phyloP scores from a whole-genome alignment of 768 basidiomycete genomes.

The Hortiboletus campestris region DNA sequence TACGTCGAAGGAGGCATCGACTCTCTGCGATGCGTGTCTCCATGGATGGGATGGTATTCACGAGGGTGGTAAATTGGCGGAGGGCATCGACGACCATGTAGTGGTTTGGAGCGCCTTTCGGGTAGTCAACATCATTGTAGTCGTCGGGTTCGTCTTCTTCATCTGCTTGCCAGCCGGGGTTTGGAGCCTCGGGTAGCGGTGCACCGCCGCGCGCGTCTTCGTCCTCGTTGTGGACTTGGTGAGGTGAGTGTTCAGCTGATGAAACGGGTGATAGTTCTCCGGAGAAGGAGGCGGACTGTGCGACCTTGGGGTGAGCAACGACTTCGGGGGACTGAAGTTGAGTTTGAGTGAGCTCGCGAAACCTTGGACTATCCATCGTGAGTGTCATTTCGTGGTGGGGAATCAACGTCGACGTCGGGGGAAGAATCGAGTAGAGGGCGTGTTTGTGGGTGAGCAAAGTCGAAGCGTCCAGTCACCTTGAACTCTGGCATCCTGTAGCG shows the following conservation, averaged over 20 bases:
- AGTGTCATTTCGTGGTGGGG: not conserved
- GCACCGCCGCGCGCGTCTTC: not conserved
- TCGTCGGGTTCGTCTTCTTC: not conserved
- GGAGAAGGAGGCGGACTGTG: not conserved
- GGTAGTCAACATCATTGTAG: not conserved
- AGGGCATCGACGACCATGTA: constrained; percentile 29
- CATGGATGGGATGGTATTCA: constrained; percentile 20
- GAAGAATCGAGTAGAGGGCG: not conserved
- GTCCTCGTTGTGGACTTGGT: not conserved
- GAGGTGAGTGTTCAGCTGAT: not conserved
- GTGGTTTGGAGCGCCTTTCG: constrained; percentile 19
- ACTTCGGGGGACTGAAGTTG: constrained; percentile 22
- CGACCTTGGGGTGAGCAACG: not conserved
- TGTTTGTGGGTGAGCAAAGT: not conserved
- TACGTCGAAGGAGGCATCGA: constrained; percentile 17
- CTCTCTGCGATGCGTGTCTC: constrained; percentile 21
- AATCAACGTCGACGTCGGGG: not conserved
- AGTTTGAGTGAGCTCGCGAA: constrained; percentile 18
- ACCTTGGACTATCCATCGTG: constrained; percentile 17
- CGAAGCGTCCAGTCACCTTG: not conserved
- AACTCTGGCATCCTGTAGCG: not conserved
- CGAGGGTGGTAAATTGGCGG: constrained; percentile 25
- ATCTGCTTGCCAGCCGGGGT: constrained; percentile 2
- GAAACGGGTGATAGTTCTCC: not conserved
- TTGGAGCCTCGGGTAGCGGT: not conserved